phyloP scores from a whole-genome alignment of 352 stramenopile species.

The Phytophthora macrochlamydospora region DNA sequence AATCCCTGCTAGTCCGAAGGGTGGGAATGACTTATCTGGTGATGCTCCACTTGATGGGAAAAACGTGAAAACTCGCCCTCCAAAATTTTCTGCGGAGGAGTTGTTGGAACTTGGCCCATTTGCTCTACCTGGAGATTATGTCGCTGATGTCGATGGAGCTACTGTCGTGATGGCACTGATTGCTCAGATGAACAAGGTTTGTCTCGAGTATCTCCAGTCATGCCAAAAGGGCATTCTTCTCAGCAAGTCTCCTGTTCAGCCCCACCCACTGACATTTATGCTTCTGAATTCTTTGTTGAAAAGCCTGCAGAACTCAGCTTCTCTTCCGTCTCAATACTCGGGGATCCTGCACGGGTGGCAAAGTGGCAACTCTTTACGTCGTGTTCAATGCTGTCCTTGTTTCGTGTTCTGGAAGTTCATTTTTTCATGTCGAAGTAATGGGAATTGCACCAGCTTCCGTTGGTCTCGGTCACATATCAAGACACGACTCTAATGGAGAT shows the following conservation, averaged over 20 bases:
- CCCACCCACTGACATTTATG: conserved; percentile 89
- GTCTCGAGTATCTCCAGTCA: conserved; percentile 75
- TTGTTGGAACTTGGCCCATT: conserved; percentile 74
- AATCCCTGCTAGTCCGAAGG: conserved; percentile 19
- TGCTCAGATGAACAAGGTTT: conserved; percentile 68
- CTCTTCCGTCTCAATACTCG: conserved; percentile 18
- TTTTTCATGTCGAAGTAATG: conserved; percentile 88
- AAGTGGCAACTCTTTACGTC: conserved; percentile 74
- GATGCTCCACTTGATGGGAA: conserved; percentile 1
- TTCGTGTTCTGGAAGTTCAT: conserved; percentile 78
- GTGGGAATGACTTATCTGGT: conserved; percentile 17
- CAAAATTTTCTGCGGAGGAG: conserved; percentile 72
- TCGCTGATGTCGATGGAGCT: conserved; percentile 49
- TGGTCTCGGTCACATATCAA: conserved; percentile 73
- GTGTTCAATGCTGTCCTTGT: conserved; percentile 64
- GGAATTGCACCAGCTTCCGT: conserved; percentile 81
- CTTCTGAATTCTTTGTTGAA: conserved; percentile 83
- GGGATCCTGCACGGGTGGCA: conserved; percentile 27
- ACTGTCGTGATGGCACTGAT: conserved; percentile 64
- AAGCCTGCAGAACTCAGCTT: conserved; percentile 43
- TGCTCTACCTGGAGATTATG: conserved; percentile 40
- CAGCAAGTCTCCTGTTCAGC: conserved; percentile 68
- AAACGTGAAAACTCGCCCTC: conserved; percentile 46
- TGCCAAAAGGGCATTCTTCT: conserved; percentile 70
- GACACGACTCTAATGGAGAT: conserved; percentile 14